Percentiles rank a stretch among this genome's conserved stretches.
These are phyloP conservation scores for Mallotus japonicus DNA, from an alignment of 441 rosid genomes.

Conservation along the genomic window DNA sequence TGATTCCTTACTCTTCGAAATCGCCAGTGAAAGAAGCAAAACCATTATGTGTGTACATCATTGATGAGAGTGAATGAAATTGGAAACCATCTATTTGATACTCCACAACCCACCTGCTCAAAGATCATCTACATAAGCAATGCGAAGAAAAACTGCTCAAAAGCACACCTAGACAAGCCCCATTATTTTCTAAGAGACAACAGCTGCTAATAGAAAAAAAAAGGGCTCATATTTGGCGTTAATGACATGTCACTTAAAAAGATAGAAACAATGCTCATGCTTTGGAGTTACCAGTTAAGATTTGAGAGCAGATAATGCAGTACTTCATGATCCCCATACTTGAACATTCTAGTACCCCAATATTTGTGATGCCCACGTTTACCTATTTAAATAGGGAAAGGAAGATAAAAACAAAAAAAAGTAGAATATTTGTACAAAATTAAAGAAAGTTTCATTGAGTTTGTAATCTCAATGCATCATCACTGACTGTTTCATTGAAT, in stretches of 20 bases:
- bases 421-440: slow-evolving; percentile 8
- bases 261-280: slow-evolving; percentile 11
- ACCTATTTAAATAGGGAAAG: slow-evolving; percentile 43
- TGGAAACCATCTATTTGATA: slow-evolving; percentile 93
- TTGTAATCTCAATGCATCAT: neutral
- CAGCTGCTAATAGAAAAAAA: neutral
- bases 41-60: slow-evolving; percentile 93
- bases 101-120: slow-evolving; percentile 91
- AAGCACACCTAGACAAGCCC: neutral
- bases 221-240: slow-evolving; percentile 1
- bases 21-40: slow-evolving; percentile 81
- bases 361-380: slow-evolving; percentile 92
- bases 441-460: neutral
- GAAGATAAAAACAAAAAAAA: neutral
- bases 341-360: slow-evolving; percentile 99
- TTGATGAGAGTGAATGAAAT: slow-evolving; percentile 92
- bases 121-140: slow-evolving; percentile 35
- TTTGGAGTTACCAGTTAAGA: slow-evolving; percentile 76
- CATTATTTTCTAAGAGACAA: slow-evolving; percentile 10
- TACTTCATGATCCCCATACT: slow-evolving; percentile 88
- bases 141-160: slow-evolving; percentile 23
- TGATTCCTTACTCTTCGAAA: slow-evolving; percentile 80
- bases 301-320: slow-evolving; percentile 87
- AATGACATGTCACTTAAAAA: neutral
- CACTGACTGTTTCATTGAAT: neutral